Percentiles rank a stretch among this genome's conserved stretches.
Conservation (phyloP, 1,284 basidiomycete species). For the Trametes hirsuta region DNA sequence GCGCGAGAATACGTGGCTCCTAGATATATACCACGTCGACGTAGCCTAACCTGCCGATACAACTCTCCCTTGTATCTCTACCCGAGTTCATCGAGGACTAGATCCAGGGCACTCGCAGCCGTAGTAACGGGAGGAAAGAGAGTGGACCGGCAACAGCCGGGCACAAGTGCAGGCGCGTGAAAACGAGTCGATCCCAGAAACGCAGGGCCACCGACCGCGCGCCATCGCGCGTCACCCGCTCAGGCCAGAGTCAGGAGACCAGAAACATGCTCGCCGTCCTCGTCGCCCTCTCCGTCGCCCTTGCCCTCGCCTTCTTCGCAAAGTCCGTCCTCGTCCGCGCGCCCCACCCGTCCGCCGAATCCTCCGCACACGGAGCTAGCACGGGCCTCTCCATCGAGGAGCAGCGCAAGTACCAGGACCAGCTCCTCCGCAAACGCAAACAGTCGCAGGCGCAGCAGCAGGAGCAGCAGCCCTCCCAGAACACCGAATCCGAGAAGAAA, state of each 20-base stretch:
- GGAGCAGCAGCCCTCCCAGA: background rate
- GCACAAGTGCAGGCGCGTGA: constrained; percentile 3
- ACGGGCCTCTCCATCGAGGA: constrained; percentile 19
- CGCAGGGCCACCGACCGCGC: too few relatives aligned
- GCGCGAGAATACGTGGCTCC: too few relatives aligned
- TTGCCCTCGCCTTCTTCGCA: constrained; percentile 26
- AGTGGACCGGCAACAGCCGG: constrained; percentile 10
- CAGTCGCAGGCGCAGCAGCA: constrained; percentile 12
- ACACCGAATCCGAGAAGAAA: constrained; percentile 29
- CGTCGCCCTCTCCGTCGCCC: constrained; percentile 26
- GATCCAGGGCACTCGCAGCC: too few relatives aligned
- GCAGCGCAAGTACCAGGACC: constrained; percentile 22
- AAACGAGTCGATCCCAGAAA: background rate
- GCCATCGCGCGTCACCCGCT: background rate
- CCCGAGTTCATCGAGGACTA: too few relatives aligned
- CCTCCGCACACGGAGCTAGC: constrained; percentile 5
- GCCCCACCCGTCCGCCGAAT: constrained; percentile 6
- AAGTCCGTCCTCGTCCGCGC: constrained; percentile 19
- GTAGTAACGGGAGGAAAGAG: background rate
- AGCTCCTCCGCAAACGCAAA: constrained; percentile 15
- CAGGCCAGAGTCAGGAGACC: background rate
- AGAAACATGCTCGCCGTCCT: constrained; percentile 22
- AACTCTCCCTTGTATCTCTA: too few relatives aligned
- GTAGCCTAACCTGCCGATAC: too few relatives aligned
- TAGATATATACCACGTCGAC: too few relatives aligned